Evolutionary conservation across 2,329 filamentous ascomycete species (phyloP), one percentile per base, ranked within the genome.

Genomic region (Ophiocordyceps sinensis): DNA sequence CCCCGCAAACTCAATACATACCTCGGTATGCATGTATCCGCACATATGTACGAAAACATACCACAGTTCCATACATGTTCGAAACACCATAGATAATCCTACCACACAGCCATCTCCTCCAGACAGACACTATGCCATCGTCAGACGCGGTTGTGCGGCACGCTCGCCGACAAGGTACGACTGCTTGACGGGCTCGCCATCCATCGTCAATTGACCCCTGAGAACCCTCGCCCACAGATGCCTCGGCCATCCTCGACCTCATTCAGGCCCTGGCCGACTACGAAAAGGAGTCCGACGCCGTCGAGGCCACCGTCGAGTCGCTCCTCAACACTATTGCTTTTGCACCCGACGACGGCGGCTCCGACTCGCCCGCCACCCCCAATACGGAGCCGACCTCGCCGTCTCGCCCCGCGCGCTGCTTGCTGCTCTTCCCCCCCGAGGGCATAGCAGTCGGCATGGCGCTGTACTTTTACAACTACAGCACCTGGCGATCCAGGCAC

Each of bases 381-480:
- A 54, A 63, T 41, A 71, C 68, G 13, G 75, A 75, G 48, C 60
- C 71, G 7, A 79, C 73, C 39, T 66, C 72, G 1, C 59, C 73
- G 2, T 51, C 60, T 5, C 66, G 65, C n/a, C 85, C 81, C 28
- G 83, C 87, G 15, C 82, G 85, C 45, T 89, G 85, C 39, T 69
- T 93, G 29, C 63, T 93, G 10, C 63, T 89, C 41, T 68, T 70
- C 49, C 62, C 70, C 19, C 62, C 67, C 11, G 60, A 64, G 6
- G 60, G 66, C 11, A 55, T 63, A 32, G 59, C 59, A 1, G 83
- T 77, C 0, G 86, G 82, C 38, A 85, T 95, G 74, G 87, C 87
- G 1, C 64, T 95, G 34, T 95, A 87, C 65, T 96, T 94, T 61
- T 87, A 89, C 70, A 96, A 89, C 64, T 96, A 94, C 64, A 86